Evolutionary conservation across 352 stramenopile species (phyloP).

Genomic region (Phytophthora cryptogea): DNA sequence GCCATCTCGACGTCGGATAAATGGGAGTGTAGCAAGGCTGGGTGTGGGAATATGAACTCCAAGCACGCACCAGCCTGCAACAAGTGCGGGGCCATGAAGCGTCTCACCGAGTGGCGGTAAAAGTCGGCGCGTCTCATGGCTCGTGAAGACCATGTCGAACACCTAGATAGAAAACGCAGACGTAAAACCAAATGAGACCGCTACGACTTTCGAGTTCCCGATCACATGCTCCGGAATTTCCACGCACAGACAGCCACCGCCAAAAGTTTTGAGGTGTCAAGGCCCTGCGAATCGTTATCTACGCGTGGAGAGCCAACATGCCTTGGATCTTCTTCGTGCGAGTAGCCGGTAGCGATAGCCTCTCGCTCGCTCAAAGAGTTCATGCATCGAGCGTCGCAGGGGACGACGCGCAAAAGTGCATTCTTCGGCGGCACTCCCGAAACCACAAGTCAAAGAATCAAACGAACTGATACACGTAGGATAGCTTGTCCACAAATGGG

Average conservation of each 20-base stretch:
- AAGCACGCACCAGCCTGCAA: slow-evolving; percentile 64
- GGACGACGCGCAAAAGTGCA: slow-evolving; percentile 9
- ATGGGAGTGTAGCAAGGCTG: slow-evolving; percentile 72
- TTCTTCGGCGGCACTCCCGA: too few relatives aligned
- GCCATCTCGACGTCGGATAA: slow-evolving; percentile 41
- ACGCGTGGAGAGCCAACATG: too few relatives aligned
- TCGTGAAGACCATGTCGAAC: neutral
- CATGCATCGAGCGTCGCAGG: slow-evolving; percentile 12
- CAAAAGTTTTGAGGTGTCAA: too few relatives aligned
- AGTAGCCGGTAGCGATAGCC: slow-evolving; percentile 14
- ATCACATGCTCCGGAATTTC: too few relatives aligned
- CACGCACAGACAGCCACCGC: too few relatives aligned
- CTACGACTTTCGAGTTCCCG: too few relatives aligned
- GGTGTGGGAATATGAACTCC: slow-evolving; percentile 70
- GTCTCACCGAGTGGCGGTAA: slow-evolving; percentile 76
- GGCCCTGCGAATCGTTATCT: too few relatives aligned
- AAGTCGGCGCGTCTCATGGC: neutral
- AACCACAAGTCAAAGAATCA: slow-evolving; percentile 18
- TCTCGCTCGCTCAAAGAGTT: slow-evolving; percentile 2
- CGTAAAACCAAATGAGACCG: too few relatives aligned
- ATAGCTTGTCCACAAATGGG: too few relatives aligned
- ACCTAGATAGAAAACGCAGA: neutral
- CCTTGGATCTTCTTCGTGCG: slow-evolving; percentile 25
- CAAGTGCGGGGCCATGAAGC: slow-evolving; percentile 83
- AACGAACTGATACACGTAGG: too few relatives aligned